Percentiles rank a stretch among this genome's conserved stretches.
Conservation (phyloP, 1,139 yeast genomes). For the Lodderomyces pseudojiufengensis region DNA sequence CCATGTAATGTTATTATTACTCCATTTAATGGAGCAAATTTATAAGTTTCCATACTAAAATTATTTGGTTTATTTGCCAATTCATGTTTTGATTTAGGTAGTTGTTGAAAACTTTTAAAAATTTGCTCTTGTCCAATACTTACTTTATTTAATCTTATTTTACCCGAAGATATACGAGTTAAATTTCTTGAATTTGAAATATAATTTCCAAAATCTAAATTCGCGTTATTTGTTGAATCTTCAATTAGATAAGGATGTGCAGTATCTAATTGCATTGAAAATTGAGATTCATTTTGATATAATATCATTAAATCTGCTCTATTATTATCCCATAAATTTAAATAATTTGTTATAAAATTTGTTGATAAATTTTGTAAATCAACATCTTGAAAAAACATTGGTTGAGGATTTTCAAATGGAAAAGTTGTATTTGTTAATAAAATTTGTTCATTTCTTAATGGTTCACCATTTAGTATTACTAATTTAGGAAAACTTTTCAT, state of each 20-base stretch:
- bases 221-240: slow-evolving; percentile 27
- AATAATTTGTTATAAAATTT: slow-evolving; percentile 69
- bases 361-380: slow-evolving; percentile 69
- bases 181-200: slow-evolving; percentile 74
- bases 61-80: slow-evolving; percentile 57
- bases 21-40: slow-evolving; percentile 69
- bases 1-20: slow-evolving; percentile 82
- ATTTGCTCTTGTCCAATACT: slow-evolving; percentile 73
- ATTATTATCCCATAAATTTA: slow-evolving; percentile 78
- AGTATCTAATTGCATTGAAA: slow-evolving; percentile 63
- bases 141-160: slow-evolving; percentile 53
- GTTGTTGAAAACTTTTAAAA: slow-evolving; percentile 51
- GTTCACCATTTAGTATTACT: slow-evolving; percentile 71
- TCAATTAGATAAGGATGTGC: slow-evolving; percentile 49
- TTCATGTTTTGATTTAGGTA: slow-evolving; percentile 77
- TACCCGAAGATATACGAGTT: slow-evolving; percentile 59
- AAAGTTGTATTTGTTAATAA: slow-evolving; percentile 50
- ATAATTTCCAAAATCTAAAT: slow-evolving; percentile 59
- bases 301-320: slow-evolving; percentile 65
- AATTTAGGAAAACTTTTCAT: slow-evolving; percentile 74
- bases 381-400: slow-evolving; percentile 75
- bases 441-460: slow-evolving; percentile 68
- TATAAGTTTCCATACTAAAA: slow-evolving; percentile 77
- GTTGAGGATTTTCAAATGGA: slow-evolving; percentile 47
- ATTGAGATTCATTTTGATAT: slow-evolving; percentile 81